Conservation (phyloP, 805 yeast genomes). For the Pichia californica region DNA sequence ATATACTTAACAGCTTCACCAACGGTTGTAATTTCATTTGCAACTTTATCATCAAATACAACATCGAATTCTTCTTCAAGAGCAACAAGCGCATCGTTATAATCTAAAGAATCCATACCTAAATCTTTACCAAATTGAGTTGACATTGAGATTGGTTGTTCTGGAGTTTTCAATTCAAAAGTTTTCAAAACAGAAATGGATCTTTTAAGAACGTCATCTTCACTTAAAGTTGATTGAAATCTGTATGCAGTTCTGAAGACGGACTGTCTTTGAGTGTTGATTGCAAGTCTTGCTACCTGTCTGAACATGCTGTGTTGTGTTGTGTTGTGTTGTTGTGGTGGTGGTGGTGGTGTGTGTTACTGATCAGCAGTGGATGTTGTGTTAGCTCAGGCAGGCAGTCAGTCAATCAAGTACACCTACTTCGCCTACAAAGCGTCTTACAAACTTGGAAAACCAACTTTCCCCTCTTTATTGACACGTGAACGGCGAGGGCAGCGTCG, state of each 20-base stretch:
- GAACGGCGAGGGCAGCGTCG: neutral
- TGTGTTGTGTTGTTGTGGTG: neutral
- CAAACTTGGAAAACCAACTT: too few species aligned
- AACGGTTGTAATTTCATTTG: slow-evolving; percentile 55
- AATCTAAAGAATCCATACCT: slow-evolving; percentile 89
- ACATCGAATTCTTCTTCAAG: slow-evolving; percentile 80
- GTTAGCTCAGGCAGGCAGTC: neutral
- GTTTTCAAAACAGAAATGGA: slow-evolving; percentile 71
- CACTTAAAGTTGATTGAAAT: slow-evolving; percentile 38
- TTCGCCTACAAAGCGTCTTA: too few species aligned
- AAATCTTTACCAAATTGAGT: slow-evolving; percentile 60
- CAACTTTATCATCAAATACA: slow-evolving; percentile 36
- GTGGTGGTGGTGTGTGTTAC: neutral
- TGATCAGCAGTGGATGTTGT: too few species aligned
- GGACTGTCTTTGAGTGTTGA: slow-evolving; percentile 4
- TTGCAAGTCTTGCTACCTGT: slow-evolving; percentile 19
- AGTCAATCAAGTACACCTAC: neutral
- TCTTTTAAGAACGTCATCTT: slow-evolving; percentile 76
- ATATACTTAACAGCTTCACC: slow-evolving; percentile 56
- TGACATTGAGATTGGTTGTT: slow-evolving; percentile 27
- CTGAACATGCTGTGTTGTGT: slow-evolving; percentile 20
- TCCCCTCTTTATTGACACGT: slow-evolving; percentile 1
- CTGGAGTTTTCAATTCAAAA: slow-evolving; percentile 32
- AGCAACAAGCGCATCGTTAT: slow-evolving; percentile 93
- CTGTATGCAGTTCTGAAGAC: slow-evolving; percentile 8